Conservation (phyloP, 306 rosid species). For the Canavalia gladiata region DNA sequence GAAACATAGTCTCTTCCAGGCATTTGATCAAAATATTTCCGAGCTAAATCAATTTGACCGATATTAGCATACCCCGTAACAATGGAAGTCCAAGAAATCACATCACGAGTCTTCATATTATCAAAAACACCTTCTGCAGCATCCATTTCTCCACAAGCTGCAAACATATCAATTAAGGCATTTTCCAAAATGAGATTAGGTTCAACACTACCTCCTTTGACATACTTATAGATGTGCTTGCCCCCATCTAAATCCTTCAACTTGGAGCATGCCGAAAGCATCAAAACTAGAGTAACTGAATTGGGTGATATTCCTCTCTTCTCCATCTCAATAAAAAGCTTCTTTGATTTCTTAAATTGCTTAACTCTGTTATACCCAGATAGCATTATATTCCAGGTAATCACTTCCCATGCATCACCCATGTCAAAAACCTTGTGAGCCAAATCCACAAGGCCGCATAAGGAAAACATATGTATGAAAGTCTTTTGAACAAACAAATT, state of each 20-base stretch:
- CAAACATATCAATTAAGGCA: constrained; percentile 83
- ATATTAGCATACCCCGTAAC: constrained; percentile 69
- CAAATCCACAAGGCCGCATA: constrained; percentile 66
- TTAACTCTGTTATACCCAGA: constrained; percentile 78
- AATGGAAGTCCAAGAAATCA: constrained; percentile 90
- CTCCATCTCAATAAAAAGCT: constrained; percentile 74
- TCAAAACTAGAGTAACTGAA: constrained; percentile 74
- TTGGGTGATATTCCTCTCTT: constrained; percentile 67
- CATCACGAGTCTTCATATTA: constrained; percentile 76
- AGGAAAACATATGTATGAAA: constrained; percentile 68
- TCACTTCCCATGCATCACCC: constrained; percentile 70
- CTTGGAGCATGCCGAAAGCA: constrained; percentile 86
- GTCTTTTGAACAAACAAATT: constrained; percentile 79
- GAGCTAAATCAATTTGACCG: constrained; percentile 72
- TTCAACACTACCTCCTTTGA: constrained; percentile 59
- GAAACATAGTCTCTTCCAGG: constrained; percentile 80
- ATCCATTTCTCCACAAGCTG: constrained; percentile 79
- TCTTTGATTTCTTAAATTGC: constrained; percentile 67
- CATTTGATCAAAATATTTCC: constrained; percentile 75
- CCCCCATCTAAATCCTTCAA: constrained; percentile 80
- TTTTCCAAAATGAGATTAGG: constrained; percentile 69
- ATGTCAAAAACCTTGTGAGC: constrained; percentile 67
- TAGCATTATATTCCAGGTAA: constrained; percentile 82
- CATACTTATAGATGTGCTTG: constrained; percentile 55
- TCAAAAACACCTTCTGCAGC: constrained; percentile 68